Base-by-base conservation (phyloP, 2,329 filamentous ascomycete genomes). In the Alternaria rosae region DNA sequence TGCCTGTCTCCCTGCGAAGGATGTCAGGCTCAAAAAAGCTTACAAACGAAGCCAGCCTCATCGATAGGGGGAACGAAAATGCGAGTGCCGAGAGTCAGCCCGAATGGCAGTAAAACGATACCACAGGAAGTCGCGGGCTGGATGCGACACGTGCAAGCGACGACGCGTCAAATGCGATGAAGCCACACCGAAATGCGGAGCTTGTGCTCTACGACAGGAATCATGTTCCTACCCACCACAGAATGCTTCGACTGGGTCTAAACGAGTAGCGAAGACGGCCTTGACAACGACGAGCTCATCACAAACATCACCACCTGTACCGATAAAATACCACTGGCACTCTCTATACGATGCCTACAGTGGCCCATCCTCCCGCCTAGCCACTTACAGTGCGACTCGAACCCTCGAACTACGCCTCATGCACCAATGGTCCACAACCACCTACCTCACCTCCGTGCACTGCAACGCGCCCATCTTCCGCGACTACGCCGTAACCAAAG, bases 131-230 rank as follows among this genome's bases (percentile, higher is more conserved):
- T 48, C 44, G 5, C 45, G 47, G 47, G 26, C 47, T 50, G 47
- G 47, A 50, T 50, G 47, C 26, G 47, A 50, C 26, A 50, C 47
- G 47, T 50, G 47, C 26, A 50, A 50, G 47, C 26, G 26, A 50
- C 47, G 47, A 26, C 47, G 47, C 17, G 47, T 50, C 26, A 50
- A 50, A 50, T 50, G 47, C 30, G 47, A 50, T 26, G 26, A 50
- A 50, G 47, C 47, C 23, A 50, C 28, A 50, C 47, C 47, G 5
- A 50, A 30, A 32, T 50, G 47, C 30, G 28, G 26, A n/a, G 26
- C 47, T 32, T 50, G 47, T 50, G 12, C 17, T 50, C 12, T 30
- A 50, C n/a, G 47, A 50, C 17, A 50, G 10, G 47, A 50, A 30
- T 11, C 20, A 50, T 50, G 47, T 26, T 32, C 20, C 17, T 50